Base-by-base conservation (phyloP, 139 green algal genomes). In the Coccomyxa sp. region DNA sequence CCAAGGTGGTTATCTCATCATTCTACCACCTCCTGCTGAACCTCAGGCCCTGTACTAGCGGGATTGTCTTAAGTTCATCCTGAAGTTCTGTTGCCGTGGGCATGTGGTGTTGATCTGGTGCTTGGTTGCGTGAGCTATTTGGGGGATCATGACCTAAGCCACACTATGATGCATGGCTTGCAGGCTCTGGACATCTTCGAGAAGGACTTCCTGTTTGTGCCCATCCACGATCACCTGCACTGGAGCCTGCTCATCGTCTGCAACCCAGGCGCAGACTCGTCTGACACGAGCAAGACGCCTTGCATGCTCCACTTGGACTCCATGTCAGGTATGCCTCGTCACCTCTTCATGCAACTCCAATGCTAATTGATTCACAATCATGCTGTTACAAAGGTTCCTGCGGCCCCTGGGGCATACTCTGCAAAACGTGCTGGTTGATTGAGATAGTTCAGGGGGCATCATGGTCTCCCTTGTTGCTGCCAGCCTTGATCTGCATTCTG, bases 201-300 rank as follows among this genome's bases (percentile, higher is more conserved):
- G 80, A 95, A 96, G 85, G 90, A 97, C 83, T 99, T 87, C 85
- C 77, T 98, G n/a, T 93, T 98, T 78, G 84, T 98, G 66, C 96
- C 96, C 67, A 93, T 98, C 66, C 92, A 98, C 84, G 90, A 95
- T 32, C 80, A 86, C 14, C 86, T 97, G 83, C 95, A 98, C 90
- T 98, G 95, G 95, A 95, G 87, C 84, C 90, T 98, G 13, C 84
- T 91, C 67, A 90, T 98, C 68, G 86, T 99, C 12, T 97, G 92
- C 85, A 90, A 96, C 87, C 95, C 95, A 10, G 90, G 82, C 17
- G 63, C 67, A 38, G 45, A 85, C 21, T 63, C 38, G 23, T 21
- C 74, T 1, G 38, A 38, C 0, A 21, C n/a, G 13, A 67, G 76
- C 0, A 51, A 58, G 13, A 25, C 78, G 51, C 87, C 92, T 27